Conservation (phyloP, 1,139 yeast genomes). For the Eremothecium cymbalariae region DNA sequence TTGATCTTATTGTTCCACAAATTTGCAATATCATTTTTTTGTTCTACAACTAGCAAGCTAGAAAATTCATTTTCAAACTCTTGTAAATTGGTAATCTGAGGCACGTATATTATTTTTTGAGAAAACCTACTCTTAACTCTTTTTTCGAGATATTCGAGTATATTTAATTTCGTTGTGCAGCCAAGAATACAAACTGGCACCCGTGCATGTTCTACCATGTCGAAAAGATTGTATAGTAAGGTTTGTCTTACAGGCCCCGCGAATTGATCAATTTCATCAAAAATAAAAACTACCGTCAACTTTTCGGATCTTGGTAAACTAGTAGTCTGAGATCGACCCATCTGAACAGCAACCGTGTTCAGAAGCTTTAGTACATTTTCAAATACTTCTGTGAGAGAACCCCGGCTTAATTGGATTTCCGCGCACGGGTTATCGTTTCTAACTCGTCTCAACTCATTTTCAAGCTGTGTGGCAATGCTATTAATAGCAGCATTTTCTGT, state of each 20-base stretch:
- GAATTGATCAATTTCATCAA: conserved; percentile 81
- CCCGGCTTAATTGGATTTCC: conserved; percentile 38
- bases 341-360: conserved; percentile 26
- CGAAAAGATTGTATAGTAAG: conserved; percentile 76
- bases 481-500: conserved; percentile 69
- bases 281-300: conserved; percentile 62
- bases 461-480: conserved; percentile 80
- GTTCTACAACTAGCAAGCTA: conserved; percentile 28
- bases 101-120: conserved; percentile 60
- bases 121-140: conserved; percentile 86
- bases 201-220: conserved; percentile 63
- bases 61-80: conserved; percentile 36
- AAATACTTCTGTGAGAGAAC: conserved; percentile 47
- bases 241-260: conserved; percentile 71
- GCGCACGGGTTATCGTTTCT: conserved; percentile 12
- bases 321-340: conserved; percentile 19
- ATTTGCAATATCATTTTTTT: conserved; percentile 20
- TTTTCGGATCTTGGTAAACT: conserved; percentile 18
- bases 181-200: conserved; percentile 83
- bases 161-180: conserved; percentile 62
- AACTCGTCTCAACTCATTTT: conserved; percentile 35
- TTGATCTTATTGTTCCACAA: conserved; percentile 49
- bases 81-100: conserved; percentile 41
- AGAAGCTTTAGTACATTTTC: conserved; percentile 41
- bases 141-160: conserved; percentile 77